Evolutionary conservation across 1,139 yeast species (phyloP).

Genomic region (Yamadazyma aaseri): DNA sequence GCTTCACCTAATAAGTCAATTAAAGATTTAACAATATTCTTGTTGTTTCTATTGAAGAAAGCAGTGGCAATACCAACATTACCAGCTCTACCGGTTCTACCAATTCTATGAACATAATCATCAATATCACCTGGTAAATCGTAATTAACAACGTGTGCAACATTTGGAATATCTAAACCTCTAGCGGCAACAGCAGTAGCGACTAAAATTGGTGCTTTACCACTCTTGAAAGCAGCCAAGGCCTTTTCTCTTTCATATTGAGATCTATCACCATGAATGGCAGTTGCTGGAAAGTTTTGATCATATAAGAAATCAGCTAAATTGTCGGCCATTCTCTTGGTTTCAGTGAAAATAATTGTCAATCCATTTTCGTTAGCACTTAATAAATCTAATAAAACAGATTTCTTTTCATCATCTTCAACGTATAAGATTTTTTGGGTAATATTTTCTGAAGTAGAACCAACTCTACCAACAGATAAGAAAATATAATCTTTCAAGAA

Average conservation of each 20-base stretch:
- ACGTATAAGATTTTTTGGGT: conserved; percentile 92
- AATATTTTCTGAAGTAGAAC: conserved; percentile 95
- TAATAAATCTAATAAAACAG: conserved; percentile 85
- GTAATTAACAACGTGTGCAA: conserved; percentile 94
- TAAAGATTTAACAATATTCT: conserved; percentile 83
- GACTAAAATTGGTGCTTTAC: conserved; percentile 87
- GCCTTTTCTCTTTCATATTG: conserved; percentile 98
- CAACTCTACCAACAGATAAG: conserved; percentile 97
- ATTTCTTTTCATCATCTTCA: conserved; percentile 93
- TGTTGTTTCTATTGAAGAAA: conserved; percentile 94
- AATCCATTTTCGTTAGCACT: conserved; percentile 77
- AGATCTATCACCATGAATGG: conserved; percentile 98
- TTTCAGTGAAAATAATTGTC: conserved; percentile 94
- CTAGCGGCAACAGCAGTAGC: conserved; percentile 99
- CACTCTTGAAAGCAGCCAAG: conserved; percentile 80
- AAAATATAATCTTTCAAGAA: conserved; percentile 94
- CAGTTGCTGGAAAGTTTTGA: conserved; percentile 94
- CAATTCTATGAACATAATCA: conserved; percentile 98
- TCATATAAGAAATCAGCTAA: conserved; percentile 88
- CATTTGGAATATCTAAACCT: conserved; percentile 99
- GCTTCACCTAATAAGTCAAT: conserved; percentile 89
- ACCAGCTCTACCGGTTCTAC: conserved; percentile 99
- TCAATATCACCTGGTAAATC: conserved; percentile 96
- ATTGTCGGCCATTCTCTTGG: conserved; percentile 97
- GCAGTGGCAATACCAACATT: conserved; percentile 98